These are phyloP conservation scores for Trametes gibbosa DNA, from an alignment of 768 basidiomycete genomes.

Conservation along the genomic window DNA sequence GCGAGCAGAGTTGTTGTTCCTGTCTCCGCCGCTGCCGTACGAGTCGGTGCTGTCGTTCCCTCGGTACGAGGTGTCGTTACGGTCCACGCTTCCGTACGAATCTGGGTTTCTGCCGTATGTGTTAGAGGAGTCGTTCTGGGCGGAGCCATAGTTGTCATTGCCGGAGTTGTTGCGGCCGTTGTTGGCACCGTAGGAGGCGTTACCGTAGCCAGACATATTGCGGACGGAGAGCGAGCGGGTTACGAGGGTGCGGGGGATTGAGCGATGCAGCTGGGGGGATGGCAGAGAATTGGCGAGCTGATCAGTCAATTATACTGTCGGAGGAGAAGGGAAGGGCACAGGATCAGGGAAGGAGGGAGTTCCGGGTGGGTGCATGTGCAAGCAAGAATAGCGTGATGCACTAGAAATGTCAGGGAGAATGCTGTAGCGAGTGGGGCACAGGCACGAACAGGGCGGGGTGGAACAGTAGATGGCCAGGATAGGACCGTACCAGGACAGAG, in stretches of 20 bases:
- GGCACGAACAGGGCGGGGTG: not conserved
- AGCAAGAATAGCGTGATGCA: not conserved
- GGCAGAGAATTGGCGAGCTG: not conserved
- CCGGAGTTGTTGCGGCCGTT: not conserved
- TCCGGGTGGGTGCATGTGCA: not conserved
- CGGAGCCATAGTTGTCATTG: not conserved
- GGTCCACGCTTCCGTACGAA: conserved; percentile 1
- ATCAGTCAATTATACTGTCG: not conserved
- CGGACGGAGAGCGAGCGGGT: not conserved
- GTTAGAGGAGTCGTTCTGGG: not conserved
- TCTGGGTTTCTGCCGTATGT: not conserved
- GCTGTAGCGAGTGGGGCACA: not conserved
- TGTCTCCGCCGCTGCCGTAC: not conserved
- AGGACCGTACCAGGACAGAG: not conserved
- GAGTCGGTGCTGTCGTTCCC: not conserved
- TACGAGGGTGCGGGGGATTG: not conserved
- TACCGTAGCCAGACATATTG: conserved; percentile 19
- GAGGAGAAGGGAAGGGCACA: not conserved
- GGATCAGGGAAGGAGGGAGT: not conserved
- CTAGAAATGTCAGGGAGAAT: conserved; percentile 2
- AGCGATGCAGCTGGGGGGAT: not conserved
- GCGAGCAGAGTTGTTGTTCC: not conserved
- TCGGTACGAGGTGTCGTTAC: conserved; percentile 12
- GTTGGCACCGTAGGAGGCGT: conserved; percentile 1
- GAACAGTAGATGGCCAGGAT: not conserved